Conservation (phyloP, 2,329 filamentous ascomycete genomes). For the Cercospora sp. region DNA sequence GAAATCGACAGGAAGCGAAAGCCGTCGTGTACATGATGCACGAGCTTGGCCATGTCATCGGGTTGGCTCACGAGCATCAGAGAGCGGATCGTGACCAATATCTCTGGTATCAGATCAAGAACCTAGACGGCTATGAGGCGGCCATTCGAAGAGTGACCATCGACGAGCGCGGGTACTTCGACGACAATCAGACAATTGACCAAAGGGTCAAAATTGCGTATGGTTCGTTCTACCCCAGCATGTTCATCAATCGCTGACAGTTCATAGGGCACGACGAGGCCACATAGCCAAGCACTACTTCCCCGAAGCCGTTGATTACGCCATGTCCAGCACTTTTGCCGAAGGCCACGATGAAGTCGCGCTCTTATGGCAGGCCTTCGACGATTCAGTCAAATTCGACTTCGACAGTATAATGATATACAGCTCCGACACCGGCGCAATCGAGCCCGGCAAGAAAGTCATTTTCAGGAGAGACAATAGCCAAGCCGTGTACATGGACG, state of each 20-base stretch:
- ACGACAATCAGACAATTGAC: background rate
- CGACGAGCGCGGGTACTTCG: conserved; percentile 9
- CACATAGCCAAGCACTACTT: conserved; percentile 11
- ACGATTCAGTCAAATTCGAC: conserved; percentile 14
- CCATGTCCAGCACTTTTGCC: background rate
- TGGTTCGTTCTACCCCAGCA: too few relatives aligned
- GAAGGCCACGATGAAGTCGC: background rate
- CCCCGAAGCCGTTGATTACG: conserved; percentile 13
- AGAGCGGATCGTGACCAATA: conserved; percentile 21
- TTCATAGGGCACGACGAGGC: conserved; percentile 3
- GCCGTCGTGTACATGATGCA: conserved; percentile 20
- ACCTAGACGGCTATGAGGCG: conserved; percentile 17
- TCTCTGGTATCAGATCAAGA: conserved; percentile 16
- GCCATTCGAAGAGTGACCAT: background rate
- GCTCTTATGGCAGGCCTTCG: background rate
- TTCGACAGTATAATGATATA: conserved; percentile 23
- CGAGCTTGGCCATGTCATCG: conserved; percentile 26
- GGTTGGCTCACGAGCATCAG: conserved; percentile 27
- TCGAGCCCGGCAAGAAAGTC: conserved; percentile 1
- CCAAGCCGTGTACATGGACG: conserved; percentile 8
- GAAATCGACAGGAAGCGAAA: background rate
- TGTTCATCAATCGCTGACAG: background rate
- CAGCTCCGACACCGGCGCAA: background rate
- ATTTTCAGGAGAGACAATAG: conserved; percentile 1
- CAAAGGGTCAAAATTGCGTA: conserved; percentile 4